phyloP scores from a whole-genome alignment of 768 basidiomycete genomes.

The Tricholoma bakamatsutake region DNA sequence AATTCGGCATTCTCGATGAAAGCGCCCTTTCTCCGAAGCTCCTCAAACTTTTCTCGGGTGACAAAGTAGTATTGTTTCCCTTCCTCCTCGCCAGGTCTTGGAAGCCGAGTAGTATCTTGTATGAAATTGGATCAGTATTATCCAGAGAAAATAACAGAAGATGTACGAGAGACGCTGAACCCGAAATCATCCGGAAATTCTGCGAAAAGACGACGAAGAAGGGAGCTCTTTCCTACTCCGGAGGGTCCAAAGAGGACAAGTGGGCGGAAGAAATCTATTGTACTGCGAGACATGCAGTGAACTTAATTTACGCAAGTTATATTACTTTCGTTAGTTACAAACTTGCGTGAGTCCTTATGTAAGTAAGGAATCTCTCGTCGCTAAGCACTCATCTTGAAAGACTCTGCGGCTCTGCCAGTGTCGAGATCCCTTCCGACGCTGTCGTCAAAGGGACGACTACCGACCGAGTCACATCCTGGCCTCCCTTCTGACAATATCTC shows the following conservation, averaged over 20 bases:
- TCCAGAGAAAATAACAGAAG: conserved; percentile 8
- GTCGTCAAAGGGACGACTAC: not conserved
- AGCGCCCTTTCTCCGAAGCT: conserved; percentile 60
- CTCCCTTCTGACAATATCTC: not conserved
- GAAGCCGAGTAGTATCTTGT: conserved; percentile 83
- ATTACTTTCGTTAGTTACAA: no score
- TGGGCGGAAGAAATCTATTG: conserved; percentile 54
- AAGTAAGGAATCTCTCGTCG: not conserved
- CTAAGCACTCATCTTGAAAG: not conserved
- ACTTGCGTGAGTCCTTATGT: not conserved
- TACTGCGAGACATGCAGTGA: conserved; percentile 14
- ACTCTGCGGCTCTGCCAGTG: not conserved
- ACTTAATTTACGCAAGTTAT: not conserved
- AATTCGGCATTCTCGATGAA: conserved; percentile 97
- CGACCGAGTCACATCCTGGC: conserved; percentile 8
- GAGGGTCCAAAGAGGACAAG: conserved; percentile 89
- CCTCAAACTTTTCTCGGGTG: conserved; percentile 58
- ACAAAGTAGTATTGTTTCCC: conserved; percentile 90
- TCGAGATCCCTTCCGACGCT: not conserved
- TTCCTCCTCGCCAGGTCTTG: conserved; percentile 75
- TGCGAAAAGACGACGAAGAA: conserved; percentile 73
- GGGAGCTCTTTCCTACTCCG: conserved; percentile 91
- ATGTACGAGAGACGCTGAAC: conserved; percentile 86
- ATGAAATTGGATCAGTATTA: conserved; percentile 8
- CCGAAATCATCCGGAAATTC: conserved; percentile 84